These are phyloP conservation scores for Eucalyptus regnans DNA, from an alignment of 345 rosid species.

Conservation along the genomic window DNA sequence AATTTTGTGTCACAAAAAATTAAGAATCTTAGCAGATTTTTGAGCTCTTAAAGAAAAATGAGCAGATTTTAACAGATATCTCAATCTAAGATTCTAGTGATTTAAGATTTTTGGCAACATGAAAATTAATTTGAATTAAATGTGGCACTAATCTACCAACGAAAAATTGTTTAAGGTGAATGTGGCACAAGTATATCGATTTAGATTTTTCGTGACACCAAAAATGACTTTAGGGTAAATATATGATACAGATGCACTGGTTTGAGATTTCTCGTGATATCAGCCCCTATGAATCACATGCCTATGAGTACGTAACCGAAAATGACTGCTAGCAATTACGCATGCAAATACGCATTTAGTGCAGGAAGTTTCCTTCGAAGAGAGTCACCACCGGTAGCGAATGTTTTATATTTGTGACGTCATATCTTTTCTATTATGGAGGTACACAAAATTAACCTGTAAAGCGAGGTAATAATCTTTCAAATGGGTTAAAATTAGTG, in stretches of 20 bases:
- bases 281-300: not conserved
- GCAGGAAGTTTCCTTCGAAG: not conserved
- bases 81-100: not conserved
- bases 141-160: not conserved
- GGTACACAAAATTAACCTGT: not conserved
- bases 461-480: not conserved
- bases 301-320: not conserved
- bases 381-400: not conserved
- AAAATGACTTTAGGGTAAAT: not conserved
- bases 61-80: not conserved
- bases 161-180: not conserved
- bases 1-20: not conserved
- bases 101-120: not conserved
- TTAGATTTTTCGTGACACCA: accelerated
- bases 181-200: accelerated
- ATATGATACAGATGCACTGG: accelerated
- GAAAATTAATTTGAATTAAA: not conserved
- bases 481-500: not conserved
- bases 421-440: not conserved
- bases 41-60: not conserved
- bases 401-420: not conserved
- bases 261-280: not conserved
- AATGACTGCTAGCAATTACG: not conserved
- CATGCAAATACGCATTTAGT: not conserved
- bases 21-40: not conserved